These are phyloP conservation scores for Penicillium sp. DNA, from an alignment of 2,329 filamentous ascomycete species.

Conservation along the genomic window DNA sequence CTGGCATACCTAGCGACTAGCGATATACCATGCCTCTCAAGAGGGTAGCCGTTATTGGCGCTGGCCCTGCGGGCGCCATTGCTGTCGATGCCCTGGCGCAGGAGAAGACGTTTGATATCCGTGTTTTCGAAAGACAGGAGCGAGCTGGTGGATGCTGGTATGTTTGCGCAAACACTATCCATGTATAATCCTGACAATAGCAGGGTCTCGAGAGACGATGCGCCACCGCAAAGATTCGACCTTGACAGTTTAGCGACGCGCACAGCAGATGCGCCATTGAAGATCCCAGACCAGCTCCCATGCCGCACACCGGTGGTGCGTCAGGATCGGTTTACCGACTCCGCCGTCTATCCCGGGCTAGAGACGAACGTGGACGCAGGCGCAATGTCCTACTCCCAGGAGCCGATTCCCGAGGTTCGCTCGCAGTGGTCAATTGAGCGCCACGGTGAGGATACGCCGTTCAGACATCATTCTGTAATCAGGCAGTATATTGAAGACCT, in stretches of 20 bases:
- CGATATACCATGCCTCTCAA: slow-evolving; percentile 17
- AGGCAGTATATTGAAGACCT: slow-evolving; percentile 54
- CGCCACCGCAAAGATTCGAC: slow-evolving; percentile 42
- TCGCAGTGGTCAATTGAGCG: slow-evolving; percentile 42
- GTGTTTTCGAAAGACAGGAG: slow-evolving; percentile 59
- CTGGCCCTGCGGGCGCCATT: slow-evolving; percentile 58
- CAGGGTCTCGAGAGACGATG: slow-evolving; percentile 31
- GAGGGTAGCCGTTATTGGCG: slow-evolving; percentile 56
- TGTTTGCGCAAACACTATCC: slow-evolving; percentile 14
- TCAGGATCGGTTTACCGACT: slow-evolving; percentile 52
- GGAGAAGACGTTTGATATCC: slow-evolving; percentile 56
- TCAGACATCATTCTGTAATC: slow-evolving; percentile 57
- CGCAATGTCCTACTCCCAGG: slow-evolving; percentile 58
- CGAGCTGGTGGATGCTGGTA: slow-evolving; percentile 59
- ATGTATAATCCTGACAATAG: background rate
- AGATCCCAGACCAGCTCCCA: slow-evolving; percentile 48
- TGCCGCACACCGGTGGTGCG: slow-evolving; percentile 40
- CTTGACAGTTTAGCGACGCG: slow-evolving; percentile 47
- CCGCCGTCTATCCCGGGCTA: slow-evolving; percentile 58
- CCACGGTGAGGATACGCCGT: slow-evolving; percentile 57
- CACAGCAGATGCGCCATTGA: slow-evolving; percentile 48
- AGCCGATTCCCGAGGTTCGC: slow-evolving; percentile 47
- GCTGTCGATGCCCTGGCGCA: slow-evolving; percentile 56
- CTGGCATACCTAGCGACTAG: background rate
- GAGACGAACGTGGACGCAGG: slow-evolving; percentile 59